Evolutionary conservation across 768 basidiomycete species (phyloP).

Genomic region (Kwoniella dejecticola): DNA sequence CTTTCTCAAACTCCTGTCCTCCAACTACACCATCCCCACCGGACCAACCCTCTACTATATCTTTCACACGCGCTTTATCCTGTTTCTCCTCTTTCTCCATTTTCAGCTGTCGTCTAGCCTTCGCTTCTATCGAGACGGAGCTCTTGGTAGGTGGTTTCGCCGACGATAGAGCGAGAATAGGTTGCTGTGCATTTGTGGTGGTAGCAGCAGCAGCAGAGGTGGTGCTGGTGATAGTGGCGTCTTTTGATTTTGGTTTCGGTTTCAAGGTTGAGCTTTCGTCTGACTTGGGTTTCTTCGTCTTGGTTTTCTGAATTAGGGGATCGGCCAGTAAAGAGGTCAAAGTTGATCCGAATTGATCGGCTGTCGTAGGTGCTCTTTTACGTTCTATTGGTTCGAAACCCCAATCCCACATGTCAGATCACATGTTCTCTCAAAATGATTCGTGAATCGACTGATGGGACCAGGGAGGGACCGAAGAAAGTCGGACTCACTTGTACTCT

Average conservation of each 20-base stretch:
- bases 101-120: conserved; percentile 46
- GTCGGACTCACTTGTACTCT: conserved; percentile 50
- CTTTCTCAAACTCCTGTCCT: conserved; percentile 54
- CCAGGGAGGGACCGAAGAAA: too few relatives aligned
- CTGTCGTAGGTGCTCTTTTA: conserved; percentile 51
- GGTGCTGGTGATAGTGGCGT: neutral
- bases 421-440: too few relatives aligned
- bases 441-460: too few relatives aligned
- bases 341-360: conserved; percentile 53
- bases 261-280: conserved; percentile 3
- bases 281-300: conserved; percentile 13
- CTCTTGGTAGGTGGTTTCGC: conserved; percentile 43
- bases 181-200: conserved; percentile 11
- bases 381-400: too few relatives aligned
- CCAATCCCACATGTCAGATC: too few relatives aligned
- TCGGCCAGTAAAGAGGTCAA: conserved; percentile 52
- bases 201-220: too few relatives aligned
- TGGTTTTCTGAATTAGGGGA: conserved; percentile 21
- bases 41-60: conserved; percentile 56
- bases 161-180: conserved; percentile 53
- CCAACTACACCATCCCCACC: conserved; percentile 40
- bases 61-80: conserved; percentile 53
- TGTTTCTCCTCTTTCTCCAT: conserved; percentile 52
- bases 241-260: neutral
- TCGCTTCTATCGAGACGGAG: conserved; percentile 43